Evolutionary conservation across 306 rosid genomes (phyloP).

Genomic region (Heteromeles arbutifolia): DNA sequence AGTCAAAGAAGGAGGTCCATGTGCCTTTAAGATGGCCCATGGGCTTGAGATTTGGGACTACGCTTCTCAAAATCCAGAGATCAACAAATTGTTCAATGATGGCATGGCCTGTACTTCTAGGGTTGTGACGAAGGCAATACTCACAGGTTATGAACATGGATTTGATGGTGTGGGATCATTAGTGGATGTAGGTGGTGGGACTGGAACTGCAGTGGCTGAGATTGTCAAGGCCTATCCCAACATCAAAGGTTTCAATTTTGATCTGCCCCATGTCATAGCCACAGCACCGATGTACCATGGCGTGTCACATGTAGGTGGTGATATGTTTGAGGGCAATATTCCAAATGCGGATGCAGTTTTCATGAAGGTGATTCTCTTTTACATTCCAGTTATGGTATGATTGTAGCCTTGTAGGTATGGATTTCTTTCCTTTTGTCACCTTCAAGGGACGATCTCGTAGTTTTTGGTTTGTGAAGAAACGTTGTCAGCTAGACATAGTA

Average conservation of each 20-base stretch:
- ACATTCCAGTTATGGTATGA: not conserved
- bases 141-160: slow-evolving; percentile 14
- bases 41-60: slow-evolving; percentile 29
- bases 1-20: slow-evolving; percentile 15
- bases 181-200: slow-evolving; percentile 42
- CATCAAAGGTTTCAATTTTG: slow-evolving; percentile 33
- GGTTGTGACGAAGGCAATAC: not conserved
- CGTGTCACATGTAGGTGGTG: slow-evolving; percentile 34
- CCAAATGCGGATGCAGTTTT: slow-evolving; percentile 35
- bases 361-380: slow-evolving; percentile 19
- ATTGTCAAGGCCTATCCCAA: slow-evolving; percentile 25
- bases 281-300: slow-evolving; percentile 16
- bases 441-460: no score
- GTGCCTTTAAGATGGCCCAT: slow-evolving; percentile 23
- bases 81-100: slow-evolving; percentile 27
- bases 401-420: no score
- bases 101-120: slow-evolving; percentile 30
- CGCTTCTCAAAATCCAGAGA: slow-evolving; percentile 10
- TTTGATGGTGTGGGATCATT: slow-evolving; percentile 13
- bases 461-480: no score
- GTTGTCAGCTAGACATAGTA: no score
- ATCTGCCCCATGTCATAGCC: slow-evolving; percentile 33
- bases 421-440: no score
- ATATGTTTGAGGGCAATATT: slow-evolving; percentile 30
- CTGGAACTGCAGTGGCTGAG: slow-evolving; percentile 9